Percentiles rank a stretch among this genome's conserved stretches.
phyloP scores from a whole-genome alignment of 306 rosid species.

The Luffa aegyptiaca region DNA sequence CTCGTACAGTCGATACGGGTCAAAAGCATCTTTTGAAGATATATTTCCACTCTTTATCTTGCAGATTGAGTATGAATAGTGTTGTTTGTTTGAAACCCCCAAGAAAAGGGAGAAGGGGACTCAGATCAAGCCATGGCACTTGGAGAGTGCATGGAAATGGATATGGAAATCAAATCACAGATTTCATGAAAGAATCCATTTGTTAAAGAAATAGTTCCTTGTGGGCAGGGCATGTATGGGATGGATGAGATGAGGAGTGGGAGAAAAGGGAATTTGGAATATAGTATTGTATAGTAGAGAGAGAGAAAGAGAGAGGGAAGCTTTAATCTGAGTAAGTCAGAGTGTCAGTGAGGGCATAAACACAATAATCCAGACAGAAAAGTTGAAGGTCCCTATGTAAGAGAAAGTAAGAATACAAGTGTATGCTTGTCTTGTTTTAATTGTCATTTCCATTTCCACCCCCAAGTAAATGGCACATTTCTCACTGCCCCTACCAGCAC shows the following conservation, averaged over 20 bases:
- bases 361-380: constrained; percentile 18
- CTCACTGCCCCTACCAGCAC: constrained; percentile 13
- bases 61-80: neutral
- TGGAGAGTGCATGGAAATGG: neutral
- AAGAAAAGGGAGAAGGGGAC: neutral
- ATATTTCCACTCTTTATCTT: neutral
- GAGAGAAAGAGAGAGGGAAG: neutral
- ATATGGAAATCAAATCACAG: neutral
- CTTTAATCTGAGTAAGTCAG: constrained; percentile 15
- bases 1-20: neutral
- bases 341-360: constrained; percentile 17
- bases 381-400: neutral
- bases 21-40: neutral
- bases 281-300: constrained; percentile 3
- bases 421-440: constrained; percentile 5
- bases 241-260: neutral
- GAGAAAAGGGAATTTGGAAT: neutral
- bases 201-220: neutral
- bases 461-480: constrained; percentile 13
- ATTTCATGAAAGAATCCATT: neutral
- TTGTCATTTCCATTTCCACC: neutral
- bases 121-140: neutral
- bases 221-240: neutral
- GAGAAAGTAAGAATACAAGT: neutral
- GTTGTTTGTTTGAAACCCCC: neutral